phyloP scores from a whole-genome alignment of 371 early-diverging fungal species.

The Mortierella sp. region DNA sequence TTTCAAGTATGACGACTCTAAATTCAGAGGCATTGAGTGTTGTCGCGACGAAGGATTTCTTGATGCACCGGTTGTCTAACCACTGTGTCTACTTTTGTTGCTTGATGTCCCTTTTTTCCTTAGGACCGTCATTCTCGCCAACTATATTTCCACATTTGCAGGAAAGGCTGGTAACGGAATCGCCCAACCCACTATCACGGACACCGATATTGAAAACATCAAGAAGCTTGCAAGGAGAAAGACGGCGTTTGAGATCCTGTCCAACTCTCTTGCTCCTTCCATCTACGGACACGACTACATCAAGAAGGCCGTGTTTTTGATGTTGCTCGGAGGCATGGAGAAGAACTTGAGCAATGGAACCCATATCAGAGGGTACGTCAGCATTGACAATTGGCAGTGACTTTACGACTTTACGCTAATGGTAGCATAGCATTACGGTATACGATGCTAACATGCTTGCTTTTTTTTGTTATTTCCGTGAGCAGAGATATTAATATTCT shows the following conservation, averaged over 20 bases:
- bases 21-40: too few relatives aligned
- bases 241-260: slow-evolving; percentile 87
- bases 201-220: slow-evolving; percentile 89
- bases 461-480: slow-evolving; percentile 11
- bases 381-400: neutral
- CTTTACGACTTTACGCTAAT: neutral
- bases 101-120: neutral
- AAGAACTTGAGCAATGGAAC: slow-evolving; percentile 95
- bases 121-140: slow-evolving; percentile 94
- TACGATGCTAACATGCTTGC: neutral
- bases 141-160: slow-evolving; percentile 87
- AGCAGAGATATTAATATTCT: slow-evolving; percentile 94
- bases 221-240: slow-evolving; percentile 77
- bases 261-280: slow-evolving; percentile 95
- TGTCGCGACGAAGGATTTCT: too few relatives aligned
- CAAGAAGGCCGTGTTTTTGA: slow-evolving; percentile 96
- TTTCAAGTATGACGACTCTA: slow-evolving; percentile 73
- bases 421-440: neutral
- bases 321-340: slow-evolving; percentile 97
- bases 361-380: slow-evolving; percentile 90
- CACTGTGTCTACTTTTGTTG: neutral
- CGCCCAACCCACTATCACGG: slow-evolving; percentile 74
- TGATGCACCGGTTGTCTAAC: slow-evolving; percentile 1
- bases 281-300: slow-evolving; percentile 98
- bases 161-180: slow-evolving; percentile 80